Conservation (phyloP, 139 green algal genomes). For the Micractinium sp. region DNA sequence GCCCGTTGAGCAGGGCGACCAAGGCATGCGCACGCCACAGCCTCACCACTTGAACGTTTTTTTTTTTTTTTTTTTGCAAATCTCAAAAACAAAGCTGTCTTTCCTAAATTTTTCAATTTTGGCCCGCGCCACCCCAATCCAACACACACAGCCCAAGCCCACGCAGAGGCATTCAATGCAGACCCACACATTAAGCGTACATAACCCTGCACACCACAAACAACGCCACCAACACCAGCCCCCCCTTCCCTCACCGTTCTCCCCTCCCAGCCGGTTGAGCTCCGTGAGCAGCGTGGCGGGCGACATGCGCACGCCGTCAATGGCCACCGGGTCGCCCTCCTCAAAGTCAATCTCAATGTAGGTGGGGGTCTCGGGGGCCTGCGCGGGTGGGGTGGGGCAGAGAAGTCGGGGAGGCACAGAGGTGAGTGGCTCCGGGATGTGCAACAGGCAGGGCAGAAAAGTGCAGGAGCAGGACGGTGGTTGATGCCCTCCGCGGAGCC, state of each 20-base stretch:
- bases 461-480: neutral
- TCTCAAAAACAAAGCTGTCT: too few species aligned
- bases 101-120: too few species aligned
- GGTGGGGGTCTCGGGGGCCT: constrained; percentile 90
- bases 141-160: neutral
- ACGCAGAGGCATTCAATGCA: neutral
- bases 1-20: too few species aligned
- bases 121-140: too few species aligned
- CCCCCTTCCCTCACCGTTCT: constrained; percentile 33
- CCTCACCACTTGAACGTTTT: too few species aligned
- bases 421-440: neutral
- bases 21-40: too few species aligned
- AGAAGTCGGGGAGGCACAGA: neutral
- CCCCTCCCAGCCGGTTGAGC: constrained; percentile 91
- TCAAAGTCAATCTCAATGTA: constrained; percentile 97
- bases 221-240: neutral
- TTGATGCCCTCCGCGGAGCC: too few species aligned
- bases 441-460: neutral
- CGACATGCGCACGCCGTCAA: constrained; percentile 88
- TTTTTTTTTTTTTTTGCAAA: too few species aligned
- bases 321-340: constrained; percentile 93
- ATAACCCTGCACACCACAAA: neutral
- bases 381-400: neutral
- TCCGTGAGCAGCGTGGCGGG: constrained; percentile 90
- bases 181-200: neutral